A percentile compares a stretch with the other conserved stretches of the same genome.
phyloP scores from a whole-genome alignment of 371 early-diverging fungal genomes.

The Mucor saturninus region DNA sequence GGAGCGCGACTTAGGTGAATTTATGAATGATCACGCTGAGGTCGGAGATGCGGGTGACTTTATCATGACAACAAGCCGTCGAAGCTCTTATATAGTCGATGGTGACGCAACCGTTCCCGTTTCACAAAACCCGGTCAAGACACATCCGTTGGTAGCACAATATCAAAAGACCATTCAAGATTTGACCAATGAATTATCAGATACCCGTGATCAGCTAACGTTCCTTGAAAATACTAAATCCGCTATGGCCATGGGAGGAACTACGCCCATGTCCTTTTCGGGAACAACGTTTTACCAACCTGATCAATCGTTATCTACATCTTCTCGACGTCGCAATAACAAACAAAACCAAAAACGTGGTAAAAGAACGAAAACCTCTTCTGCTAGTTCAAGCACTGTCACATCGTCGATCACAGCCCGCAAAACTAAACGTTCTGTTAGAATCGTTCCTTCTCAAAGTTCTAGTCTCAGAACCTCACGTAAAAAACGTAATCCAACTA shows the following conservation, averaged over 20 bases:
- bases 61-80: slow-evolving; percentile 1
- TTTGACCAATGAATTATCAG: slow-evolving; percentile 57
- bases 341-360: slow-evolving; percentile 16
- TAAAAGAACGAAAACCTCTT: slow-evolving; percentile 18
- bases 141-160: slow-evolving; percentile 61
- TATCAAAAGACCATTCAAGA: slow-evolving; percentile 64
- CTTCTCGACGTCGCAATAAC: slow-evolving; percentile 17
- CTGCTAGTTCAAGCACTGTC: slow-evolving; percentile 33
- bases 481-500: background rate
- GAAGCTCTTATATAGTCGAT: background rate
- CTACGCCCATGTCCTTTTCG: slow-evolving; percentile 34
- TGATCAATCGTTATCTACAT: slow-evolving; percentile 10
- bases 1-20: slow-evolving; percentile 56
- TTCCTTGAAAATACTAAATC: slow-evolving; percentile 40
- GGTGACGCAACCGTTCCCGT: slow-evolving; percentile 11
- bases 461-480: slow-evolving; percentile 18
- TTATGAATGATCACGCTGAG: slow-evolving; percentile 28
- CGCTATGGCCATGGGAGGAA: slow-evolving; percentile 27
- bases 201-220: slow-evolving; percentile 44
- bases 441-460: slow-evolving; percentile 26
- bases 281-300: slow-evolving; percentile 26
- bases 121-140: slow-evolving; percentile 20
- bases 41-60: background rate
- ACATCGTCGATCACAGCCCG: slow-evolving; percentile 24
- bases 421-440: slow-evolving; percentile 15